Base-by-base conservation (phyloP, 1,284 basidiomycete genomes). In the Puccinia brachypodii region DNA sequence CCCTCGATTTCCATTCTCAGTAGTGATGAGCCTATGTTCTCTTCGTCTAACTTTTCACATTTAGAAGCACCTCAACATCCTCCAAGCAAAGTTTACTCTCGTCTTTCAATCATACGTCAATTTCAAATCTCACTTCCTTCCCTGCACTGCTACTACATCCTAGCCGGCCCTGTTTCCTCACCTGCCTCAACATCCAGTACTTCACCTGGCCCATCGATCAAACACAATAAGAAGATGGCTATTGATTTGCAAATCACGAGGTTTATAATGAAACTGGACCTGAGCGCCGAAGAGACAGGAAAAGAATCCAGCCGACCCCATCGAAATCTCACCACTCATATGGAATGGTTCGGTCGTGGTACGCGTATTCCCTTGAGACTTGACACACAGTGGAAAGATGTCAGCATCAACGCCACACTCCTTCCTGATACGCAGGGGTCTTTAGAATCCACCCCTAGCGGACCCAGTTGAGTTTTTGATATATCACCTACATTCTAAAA, bases 321-420 rank as follows among this genome's bases (percentile, higher is more conserved):
- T 22, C 50, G 14, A 71, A 71, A 71, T 71, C 40, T 71, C 47
- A 31, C 11, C 53, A 75, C 72, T 33, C 79, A 81, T 62, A 75
- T 62, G 42, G 79, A 81, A 62, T 81, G 79, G 79, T 81, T 81
- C 66, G 79, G 79, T 25, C 56, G 40, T 31, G 72, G 60, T 11
- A 47, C 69, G 36, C 31, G 71, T 7, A 58, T 81, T 14, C 72
- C 69, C 33, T 44, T 74, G 22, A 40, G 72, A 31, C 44, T 81
- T 75, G 53, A 74, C 53, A 56, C 62, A 33, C 60, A 56, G 53
- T 81, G 79, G 79, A 81, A 81, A 36, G 79, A 81, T 44, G 31
- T 81, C 16, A 66, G 33, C 60, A 71, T 64, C 47, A 71, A 80
- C 19, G 69, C 69, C 44, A 56, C 28, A 16, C 38, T 73, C 28